Evolutionary conservation across 1,284 basidiomycete genomes (phyloP).

Genomic region (Sanghuangporus sanghuang): DNA sequence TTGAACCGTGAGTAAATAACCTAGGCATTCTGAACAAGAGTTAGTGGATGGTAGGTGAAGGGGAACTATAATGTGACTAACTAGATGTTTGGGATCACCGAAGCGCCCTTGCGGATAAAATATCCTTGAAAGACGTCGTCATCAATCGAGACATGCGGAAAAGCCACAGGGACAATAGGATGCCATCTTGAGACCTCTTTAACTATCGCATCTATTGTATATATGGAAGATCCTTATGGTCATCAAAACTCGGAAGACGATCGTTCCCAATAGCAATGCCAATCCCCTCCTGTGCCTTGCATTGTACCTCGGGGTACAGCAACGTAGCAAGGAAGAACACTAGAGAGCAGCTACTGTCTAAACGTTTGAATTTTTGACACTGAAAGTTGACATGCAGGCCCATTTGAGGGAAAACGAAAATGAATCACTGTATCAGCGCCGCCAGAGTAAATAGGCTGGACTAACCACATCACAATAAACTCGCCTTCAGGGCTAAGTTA

Average conservation of each 20-base stretch:
- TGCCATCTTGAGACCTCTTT: constrained; percentile 28
- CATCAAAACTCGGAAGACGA: constrained; percentile 25
- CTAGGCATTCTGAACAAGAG: neutral
- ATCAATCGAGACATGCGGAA: no score
- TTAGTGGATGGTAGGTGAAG: neutral
- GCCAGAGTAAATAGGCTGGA: constrained; percentile 33
- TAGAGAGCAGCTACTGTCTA: constrained; percentile 16
- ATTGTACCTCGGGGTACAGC: constrained; percentile 24
- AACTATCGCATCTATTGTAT: constrained; percentile 22
- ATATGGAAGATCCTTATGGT: constrained; percentile 24
- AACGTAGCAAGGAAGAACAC: constrained; percentile 28
- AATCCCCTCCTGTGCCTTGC: constrained; percentile 25
- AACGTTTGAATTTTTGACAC: neutral
- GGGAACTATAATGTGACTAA: neutral
- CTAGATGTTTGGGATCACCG: no score
- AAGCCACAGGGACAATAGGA: no score
- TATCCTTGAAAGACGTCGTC: no score
- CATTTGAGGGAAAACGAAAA: no score
- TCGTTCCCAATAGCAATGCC: constrained; percentile 23
- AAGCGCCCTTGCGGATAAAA: no score
- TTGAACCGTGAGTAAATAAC: constrained; percentile 15
- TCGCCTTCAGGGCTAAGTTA: constrained; percentile 28
- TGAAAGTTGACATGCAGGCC: neutral
- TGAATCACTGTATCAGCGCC: constrained; percentile 21
- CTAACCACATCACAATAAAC: constrained; percentile 33